Evolutionary conservation across 495 filamentous ascomycete species (phyloP).

Genomic region (Daldinia loculata): DNA sequence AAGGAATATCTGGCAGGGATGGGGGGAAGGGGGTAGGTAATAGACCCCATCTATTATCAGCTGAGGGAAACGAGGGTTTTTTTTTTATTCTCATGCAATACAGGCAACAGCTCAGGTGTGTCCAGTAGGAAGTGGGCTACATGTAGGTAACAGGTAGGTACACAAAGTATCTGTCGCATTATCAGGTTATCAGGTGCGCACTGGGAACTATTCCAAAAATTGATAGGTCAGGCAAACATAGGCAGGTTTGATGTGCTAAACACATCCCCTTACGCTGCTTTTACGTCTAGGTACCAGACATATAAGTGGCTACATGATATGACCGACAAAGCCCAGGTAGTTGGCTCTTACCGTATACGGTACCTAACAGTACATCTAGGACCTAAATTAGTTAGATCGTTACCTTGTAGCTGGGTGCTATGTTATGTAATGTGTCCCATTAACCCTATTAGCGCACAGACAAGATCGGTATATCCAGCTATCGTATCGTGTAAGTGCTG

Average conservation of each 20-base stretch:
- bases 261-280: conserved; percentile 17
- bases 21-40: neutral
- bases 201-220: conserved; percentile 10
- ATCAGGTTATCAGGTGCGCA: conserved; percentile 17
- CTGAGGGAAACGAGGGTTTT: conserved; percentile 24
- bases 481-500: neutral
- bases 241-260: conserved; percentile 10
- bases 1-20: conserved; percentile 29
- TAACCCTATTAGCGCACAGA: conserved; percentile 14
- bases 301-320: conserved; percentile 24
- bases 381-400: conserved; percentile 13
- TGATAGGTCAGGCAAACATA: neutral
- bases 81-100: neutral
- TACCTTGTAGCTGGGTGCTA: neutral
- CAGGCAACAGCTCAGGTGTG: neutral
- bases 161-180: neutral
- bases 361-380: neutral
- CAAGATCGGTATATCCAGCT: neutral
- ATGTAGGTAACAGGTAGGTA: neutral
- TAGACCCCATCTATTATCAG: conserved; percentile 29
- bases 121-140: neutral
- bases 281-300: conserved; percentile 9
- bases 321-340: conserved; percentile 8
- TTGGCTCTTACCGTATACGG: neutral
- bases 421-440: neutral